Evolutionary conservation across 2,329 filamentous ascomycete species (phyloP).

Genomic region (Malbranchea cinnamomea): DNA sequence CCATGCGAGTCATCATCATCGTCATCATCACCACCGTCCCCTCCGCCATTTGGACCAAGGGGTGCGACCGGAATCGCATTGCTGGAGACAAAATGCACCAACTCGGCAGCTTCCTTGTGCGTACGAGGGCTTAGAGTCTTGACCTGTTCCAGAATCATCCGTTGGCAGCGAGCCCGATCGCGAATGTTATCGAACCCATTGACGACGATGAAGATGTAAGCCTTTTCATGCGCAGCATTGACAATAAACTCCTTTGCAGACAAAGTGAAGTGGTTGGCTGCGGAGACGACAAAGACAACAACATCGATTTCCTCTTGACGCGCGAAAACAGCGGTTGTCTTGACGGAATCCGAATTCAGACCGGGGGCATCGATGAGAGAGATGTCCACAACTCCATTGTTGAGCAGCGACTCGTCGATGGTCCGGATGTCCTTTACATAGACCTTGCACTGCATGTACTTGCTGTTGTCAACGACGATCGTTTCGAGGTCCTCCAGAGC

Average conservation of each 20-base stretch:
- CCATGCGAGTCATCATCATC: slow-evolving; percentile 26
- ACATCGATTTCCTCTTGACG: slow-evolving; percentile 98
- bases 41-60: slow-evolving; percentile 40
- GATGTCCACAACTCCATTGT: slow-evolving; percentile 96
- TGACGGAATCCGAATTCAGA: slow-evolving; percentile 87
- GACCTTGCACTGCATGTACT: slow-evolving; percentile 89
- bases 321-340: slow-evolving; percentile 94
- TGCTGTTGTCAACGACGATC: slow-evolving; percentile 76
- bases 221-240: slow-evolving; percentile 89
- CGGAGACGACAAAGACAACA: slow-evolving; percentile 94
- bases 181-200: slow-evolving; percentile 92
- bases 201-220: slow-evolving; percentile 97
- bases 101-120: slow-evolving; percentile 76
- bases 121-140: slow-evolving; percentile 77
- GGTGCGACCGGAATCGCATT: slow-evolving; percentile 73
- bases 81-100: slow-evolving; percentile 96
- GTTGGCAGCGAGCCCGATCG: slow-evolving; percentile 80
- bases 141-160: slow-evolving; percentile 86
- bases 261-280: slow-evolving; percentile 92
- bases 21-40: slow-evolving; percentile 31
- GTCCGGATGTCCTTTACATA: slow-evolving; percentile 82
- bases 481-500: slow-evolving; percentile 63
- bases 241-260: slow-evolving; percentile 97
- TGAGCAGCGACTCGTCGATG: slow-evolving; percentile 85
- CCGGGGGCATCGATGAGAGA: slow-evolving; percentile 93